Conservation (phyloP, 768 basidiomycete species). For the Nidularia sp. region DNA sequence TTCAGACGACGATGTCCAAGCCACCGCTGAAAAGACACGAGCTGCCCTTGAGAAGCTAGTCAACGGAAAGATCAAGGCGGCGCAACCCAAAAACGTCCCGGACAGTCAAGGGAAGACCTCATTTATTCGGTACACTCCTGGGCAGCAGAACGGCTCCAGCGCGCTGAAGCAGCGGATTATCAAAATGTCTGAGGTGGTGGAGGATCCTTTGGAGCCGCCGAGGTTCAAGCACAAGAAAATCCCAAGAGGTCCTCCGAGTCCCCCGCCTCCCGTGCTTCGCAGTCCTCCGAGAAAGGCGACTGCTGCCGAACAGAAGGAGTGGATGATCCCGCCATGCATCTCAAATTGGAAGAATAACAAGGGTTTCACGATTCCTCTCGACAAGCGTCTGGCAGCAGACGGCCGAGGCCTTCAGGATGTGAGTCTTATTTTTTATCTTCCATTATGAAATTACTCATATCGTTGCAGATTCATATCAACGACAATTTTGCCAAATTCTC, state of each 20-base stretch:
- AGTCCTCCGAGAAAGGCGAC: conserved; percentile 96
- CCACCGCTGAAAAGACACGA: conserved; percentile 88
- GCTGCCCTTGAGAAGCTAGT: conserved; percentile 91
- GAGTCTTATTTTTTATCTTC: conserved; percentile 23
- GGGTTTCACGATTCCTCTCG: conserved; percentile 97
- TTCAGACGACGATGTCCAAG: conserved; percentile 87
- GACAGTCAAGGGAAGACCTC: conserved; percentile 78
- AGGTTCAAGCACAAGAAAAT: conserved; percentile 99
- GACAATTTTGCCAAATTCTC: conserved; percentile 99
- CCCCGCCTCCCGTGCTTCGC: conserved; percentile 91
- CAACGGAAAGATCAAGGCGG: conserved; percentile 96
- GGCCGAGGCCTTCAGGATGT: conserved; percentile 98
- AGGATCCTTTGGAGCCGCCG: conserved; percentile 96
- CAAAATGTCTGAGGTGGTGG: conserved; percentile 97
- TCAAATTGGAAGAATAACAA: conserved; percentile 99
- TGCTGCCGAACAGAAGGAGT: conserved; percentile 97
- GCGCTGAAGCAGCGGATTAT: conserved; percentile 93
- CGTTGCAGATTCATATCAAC: conserved; percentile 85
- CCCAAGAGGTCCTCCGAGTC: conserved; percentile 92
- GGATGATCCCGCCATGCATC: conserved; percentile 99
- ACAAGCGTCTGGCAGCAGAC: conserved; percentile 96
- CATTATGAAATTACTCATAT: not conserved
- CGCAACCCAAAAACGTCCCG: conserved; percentile 94
- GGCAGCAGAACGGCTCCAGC: conserved; percentile 68
- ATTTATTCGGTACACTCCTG: conserved; percentile 96